Conservation (phyloP, 1,284 basidiomycete species). For the Coriolopsis trogii region DNA sequence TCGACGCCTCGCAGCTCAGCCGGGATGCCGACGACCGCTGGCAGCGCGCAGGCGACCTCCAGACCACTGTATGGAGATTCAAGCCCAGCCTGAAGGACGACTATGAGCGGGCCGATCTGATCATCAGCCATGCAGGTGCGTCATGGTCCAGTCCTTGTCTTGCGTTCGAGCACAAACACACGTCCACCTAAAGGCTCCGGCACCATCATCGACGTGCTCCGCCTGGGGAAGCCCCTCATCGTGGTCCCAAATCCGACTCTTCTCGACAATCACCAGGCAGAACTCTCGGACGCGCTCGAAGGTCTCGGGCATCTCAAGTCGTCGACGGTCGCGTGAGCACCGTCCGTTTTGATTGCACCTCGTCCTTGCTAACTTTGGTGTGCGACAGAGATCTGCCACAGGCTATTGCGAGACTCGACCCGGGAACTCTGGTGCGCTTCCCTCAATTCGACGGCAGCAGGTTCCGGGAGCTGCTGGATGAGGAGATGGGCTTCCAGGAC, state of each 20-base stretch:
- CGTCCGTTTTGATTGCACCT: background rate
- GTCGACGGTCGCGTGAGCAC: slow-evolving; percentile 59
- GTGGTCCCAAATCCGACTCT: slow-evolving; percentile 89
- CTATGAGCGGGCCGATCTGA: slow-evolving; percentile 69
- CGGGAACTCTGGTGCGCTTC: slow-evolving; percentile 54
- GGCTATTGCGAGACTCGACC: slow-evolving; percentile 53
- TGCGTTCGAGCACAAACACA: slow-evolving; percentile 4
- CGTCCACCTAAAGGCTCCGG: slow-evolving; percentile 77
- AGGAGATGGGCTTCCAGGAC: slow-evolving; percentile 67
- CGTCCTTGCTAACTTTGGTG: slow-evolving; percentile 7
- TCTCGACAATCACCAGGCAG: slow-evolving; percentile 93
- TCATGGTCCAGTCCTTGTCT: slow-evolving; percentile 2
- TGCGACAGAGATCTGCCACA: slow-evolving; percentile 52
- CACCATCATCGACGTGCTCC: slow-evolving; percentile 88
- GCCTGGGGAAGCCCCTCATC: slow-evolving; percentile 76
- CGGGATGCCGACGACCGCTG: slow-evolving; percentile 27
- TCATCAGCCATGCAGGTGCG: slow-evolving; percentile 93
- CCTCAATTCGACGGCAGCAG: slow-evolving; percentile 65
- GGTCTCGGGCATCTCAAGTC: slow-evolving; percentile 65
- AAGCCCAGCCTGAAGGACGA: slow-evolving; percentile 71
- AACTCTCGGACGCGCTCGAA: slow-evolving; percentile 78
- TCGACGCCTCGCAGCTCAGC: slow-evolving; percentile 25
- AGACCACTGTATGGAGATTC: slow-evolving; percentile 71
- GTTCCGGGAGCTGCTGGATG: slow-evolving; percentile 69
- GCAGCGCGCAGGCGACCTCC: slow-evolving; percentile 43